phyloP scores from a whole-genome alignment of 2,329 filamentous ascomycete species.

The Ceratocystiopsis sp. region DNA sequence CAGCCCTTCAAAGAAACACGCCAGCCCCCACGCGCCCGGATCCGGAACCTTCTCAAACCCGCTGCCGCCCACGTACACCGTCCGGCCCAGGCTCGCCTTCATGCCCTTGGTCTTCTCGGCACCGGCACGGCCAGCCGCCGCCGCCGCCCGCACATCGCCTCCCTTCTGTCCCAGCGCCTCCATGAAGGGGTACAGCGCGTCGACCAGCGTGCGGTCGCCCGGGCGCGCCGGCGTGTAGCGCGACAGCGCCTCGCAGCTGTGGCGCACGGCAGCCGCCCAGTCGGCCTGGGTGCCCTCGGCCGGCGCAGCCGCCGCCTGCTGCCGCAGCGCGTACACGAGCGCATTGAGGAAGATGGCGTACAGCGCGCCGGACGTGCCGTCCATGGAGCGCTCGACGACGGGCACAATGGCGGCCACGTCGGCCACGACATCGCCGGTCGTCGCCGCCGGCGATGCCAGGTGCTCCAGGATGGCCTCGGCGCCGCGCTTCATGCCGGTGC shows the following conservation, averaged over 20 bases:
- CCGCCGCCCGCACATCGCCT: constrained; percentile 51
- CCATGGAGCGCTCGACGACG: constrained; percentile 40
- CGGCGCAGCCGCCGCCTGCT: constrained; percentile 15
- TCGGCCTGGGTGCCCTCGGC: constrained; percentile 16
- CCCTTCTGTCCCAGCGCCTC: constrained; percentile 44
- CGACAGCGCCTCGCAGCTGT: constrained; percentile 52
- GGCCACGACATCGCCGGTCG: constrained; percentile 34
- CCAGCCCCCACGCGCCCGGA: constrained; percentile 56
- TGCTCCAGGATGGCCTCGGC: constrained; percentile 51
- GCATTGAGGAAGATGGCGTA: constrained; percentile 81
- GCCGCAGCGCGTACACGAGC: constrained; percentile 46
- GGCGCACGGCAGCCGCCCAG: constrained; percentile 50
- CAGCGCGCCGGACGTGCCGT: constrained; percentile 43
- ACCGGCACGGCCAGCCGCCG: constrained; percentile 55
- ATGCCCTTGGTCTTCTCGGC: constrained; percentile 81
- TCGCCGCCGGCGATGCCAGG: constrained; percentile 22
- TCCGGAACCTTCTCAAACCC: constrained; percentile 49
- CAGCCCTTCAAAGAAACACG: constrained; percentile 66
- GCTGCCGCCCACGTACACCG: constrained; percentile 65
- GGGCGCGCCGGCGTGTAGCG: constrained; percentile 80
- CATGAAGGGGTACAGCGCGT: constrained; percentile 80
- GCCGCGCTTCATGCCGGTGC: constrained; percentile 69
- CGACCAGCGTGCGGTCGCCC: constrained; percentile 79
- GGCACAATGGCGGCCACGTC: constrained; percentile 35
- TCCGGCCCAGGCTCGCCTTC: constrained; percentile 71